A percentile compares a stretch with the other conserved stretches of the same genome.
Evolutionary conservation across 164 flowering plant species (phyloP).

Genomic region (Sedum album): DNA sequence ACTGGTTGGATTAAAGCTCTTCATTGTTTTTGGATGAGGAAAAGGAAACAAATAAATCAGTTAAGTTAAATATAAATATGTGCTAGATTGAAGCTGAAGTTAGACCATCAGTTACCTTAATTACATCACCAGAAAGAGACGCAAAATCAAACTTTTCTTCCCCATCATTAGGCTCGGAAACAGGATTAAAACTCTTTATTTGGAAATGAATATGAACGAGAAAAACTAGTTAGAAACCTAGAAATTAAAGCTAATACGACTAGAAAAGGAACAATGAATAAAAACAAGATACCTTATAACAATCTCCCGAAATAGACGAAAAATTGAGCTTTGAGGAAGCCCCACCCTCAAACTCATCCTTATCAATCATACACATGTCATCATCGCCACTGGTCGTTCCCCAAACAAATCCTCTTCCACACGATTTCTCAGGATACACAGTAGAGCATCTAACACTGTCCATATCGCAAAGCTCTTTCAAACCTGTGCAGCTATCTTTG

Average conservation of each 20-base stretch:
- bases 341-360: constrained; percentile 29
- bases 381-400: constrained; percentile 32
- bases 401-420: constrained; percentile 28
- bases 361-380: constrained; percentile 61
- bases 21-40: not conserved
- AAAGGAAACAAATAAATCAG: not conserved
- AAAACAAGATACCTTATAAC: constrained; percentile 39
- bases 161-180: not conserved
- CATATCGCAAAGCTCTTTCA: constrained; percentile 32
- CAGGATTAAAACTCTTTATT: constrained; percentile 6
- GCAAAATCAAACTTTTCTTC: not conserved
- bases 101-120: not conserved
- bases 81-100: not conserved
- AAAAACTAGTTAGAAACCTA: not conserved
- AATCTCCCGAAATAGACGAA: constrained; percentile 22
- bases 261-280: not conserved
- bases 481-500: constrained; percentile 27
- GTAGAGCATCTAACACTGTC: constrained; percentile 46
- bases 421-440: constrained; percentile 32
- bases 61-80: not conserved
- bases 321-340: constrained; percentile 24
- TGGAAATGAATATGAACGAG: not conserved
- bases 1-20: constrained; percentile 64
- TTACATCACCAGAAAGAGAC: not conserved
- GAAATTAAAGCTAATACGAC: not conserved